Evolutionary conservation across 352 stramenopile genomes (phyloP), one percentile per base, ranked within the genome.

Genomic region (Globisporangium parvum): DNA sequence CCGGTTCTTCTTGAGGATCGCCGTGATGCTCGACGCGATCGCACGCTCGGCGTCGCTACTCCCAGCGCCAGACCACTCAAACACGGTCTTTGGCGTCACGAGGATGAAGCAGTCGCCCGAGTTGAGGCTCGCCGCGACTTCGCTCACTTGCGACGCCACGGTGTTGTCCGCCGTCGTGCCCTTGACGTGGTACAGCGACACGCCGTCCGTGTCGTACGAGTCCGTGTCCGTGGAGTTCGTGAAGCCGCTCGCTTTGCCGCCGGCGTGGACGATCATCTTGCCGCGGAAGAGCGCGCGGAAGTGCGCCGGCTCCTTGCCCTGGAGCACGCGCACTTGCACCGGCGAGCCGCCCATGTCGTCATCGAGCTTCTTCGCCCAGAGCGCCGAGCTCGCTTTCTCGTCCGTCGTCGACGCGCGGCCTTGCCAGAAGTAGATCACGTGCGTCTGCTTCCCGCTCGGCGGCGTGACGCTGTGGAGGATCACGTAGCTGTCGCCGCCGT

Each of bases 401-500:
- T 97, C 88, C n/a, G 71, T 78, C 47, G 80, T 80, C 15, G 84
- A 95, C 44, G 81, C 72, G 51, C 82, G 81, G n/a, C 89, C 89
- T 60, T 96, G 84, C 78, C 88, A 97, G 69, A 96, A 96, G 80
- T 97, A 96, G 62, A 97, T 96, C 59, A 97, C 74, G 55, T 95
- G 76, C 20, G 68, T 77, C 35, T 73, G 67, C 67, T 91, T 91
- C 40, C 76, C 78, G 45, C 62, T 85, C 23, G 72, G 65, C 24
- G 76, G 64, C 54, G 67, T 88, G 20, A 87, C 81, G 21, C 81
- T 88, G 55, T 96, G 73, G 26, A 98, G 70, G 23, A 98, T 58
- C 63, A 99, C 91, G 77, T 99, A 99, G 59, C 86, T 97, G 72
- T 99, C 96, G 33, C 95, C 96, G 51, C 78, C 78, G 66, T 96